phyloP scores from a whole-genome alignment of 2,329 filamentous ascomycete genomes.

The Capronia coronata region DNA sequence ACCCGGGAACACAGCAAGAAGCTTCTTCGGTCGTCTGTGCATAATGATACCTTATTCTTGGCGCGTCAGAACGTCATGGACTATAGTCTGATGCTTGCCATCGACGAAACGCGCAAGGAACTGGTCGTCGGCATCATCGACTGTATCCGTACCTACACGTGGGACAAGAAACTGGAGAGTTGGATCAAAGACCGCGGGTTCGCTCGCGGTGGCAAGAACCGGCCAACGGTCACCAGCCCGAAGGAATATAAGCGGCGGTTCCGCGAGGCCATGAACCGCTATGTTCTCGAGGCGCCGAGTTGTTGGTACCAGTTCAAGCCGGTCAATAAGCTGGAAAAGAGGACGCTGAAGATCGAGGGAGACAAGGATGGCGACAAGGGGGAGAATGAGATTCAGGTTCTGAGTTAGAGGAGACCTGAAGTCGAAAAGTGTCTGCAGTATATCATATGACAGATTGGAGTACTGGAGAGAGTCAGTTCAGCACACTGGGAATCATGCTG shows the following conservation, averaged over 20 bases:
- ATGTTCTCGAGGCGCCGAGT: constrained; percentile 50
- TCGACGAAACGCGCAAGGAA: constrained; percentile 83
- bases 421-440: too few relatives aligned
- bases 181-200: constrained; percentile 98
- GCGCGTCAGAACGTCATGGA: constrained; percentile 98
- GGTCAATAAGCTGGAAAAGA: constrained; percentile 11
- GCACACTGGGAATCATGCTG: too few relatives aligned
- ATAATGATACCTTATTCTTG: constrained; percentile 95
- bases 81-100: constrained; percentile 96
- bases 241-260: constrained; percentile 97
- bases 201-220: constrained; percentile 63
- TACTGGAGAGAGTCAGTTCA: too few relatives aligned
- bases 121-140: constrained; percentile 97
- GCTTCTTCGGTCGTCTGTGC: constrained; percentile 80
- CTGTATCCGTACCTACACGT: constrained; percentile 96
- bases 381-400: constrained; percentile 21
- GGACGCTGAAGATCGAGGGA: constrained; percentile 11
- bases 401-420: neutral
- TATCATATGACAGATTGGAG: too few relatives aligned
- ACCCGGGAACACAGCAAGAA: constrained; percentile 94
- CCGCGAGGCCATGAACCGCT: constrained; percentile 91
- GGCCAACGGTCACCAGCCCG: constrained; percentile 91
- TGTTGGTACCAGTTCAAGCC: constrained; percentile 43
- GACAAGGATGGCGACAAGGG: constrained; percentile 18
- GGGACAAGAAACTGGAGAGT: constrained; percentile 99